A percentile compares a stretch with the other conserved stretches of the same genome.
These are phyloP conservation scores for Dinochytrium kinnereticum DNA, from an alignment of 371 early-diverging fungal genomes.

Conservation along the genomic window DNA sequence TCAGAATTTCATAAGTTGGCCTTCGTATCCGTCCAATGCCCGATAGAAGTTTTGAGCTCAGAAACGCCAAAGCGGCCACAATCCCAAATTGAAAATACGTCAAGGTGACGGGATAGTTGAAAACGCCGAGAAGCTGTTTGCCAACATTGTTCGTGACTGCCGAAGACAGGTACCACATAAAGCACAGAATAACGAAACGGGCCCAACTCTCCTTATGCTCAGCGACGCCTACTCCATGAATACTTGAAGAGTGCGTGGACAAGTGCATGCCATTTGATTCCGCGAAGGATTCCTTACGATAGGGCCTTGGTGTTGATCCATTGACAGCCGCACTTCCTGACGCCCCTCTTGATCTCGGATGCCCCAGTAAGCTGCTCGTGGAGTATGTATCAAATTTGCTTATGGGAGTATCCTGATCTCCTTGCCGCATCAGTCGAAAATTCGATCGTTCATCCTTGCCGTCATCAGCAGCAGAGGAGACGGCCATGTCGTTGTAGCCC, in stretches of 20 bases:
- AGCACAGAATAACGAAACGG: slow-evolving; percentile 53
- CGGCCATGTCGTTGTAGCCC: too few species aligned
- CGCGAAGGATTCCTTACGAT: not conserved
- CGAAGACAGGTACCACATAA: slow-evolving; percentile 79
- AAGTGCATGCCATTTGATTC: too few species aligned
- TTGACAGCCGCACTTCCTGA: not conserved
- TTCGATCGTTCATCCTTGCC: not conserved
- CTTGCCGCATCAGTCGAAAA: not conserved
- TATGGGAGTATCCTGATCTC: not conserved
- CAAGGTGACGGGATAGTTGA: slow-evolving; percentile 78
- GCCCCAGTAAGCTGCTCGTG: not conserved
- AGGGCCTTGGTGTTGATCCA: not conserved
- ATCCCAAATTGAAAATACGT: slow-evolving; percentile 79
- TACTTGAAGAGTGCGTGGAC: too few species aligned
- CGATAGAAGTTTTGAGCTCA: slow-evolving; percentile 49
- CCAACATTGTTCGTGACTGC: slow-evolving; percentile 82
- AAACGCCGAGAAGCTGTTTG: slow-evolving; percentile 75
- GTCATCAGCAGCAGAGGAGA: too few species aligned
- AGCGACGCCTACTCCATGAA: not conserved
- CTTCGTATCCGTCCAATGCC: slow-evolving; percentile 39
- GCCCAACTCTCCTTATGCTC: slow-evolving; percentile 12
- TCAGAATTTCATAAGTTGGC: slow-evolving; percentile 63
- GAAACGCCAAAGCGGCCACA: slow-evolving; percentile 67
- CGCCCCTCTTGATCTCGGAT: not conserved
- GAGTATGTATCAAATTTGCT: not conserved